Base-by-base conservation (phyloP, 139 green algal genomes). In the Chlamydomonas sp. region DNA sequence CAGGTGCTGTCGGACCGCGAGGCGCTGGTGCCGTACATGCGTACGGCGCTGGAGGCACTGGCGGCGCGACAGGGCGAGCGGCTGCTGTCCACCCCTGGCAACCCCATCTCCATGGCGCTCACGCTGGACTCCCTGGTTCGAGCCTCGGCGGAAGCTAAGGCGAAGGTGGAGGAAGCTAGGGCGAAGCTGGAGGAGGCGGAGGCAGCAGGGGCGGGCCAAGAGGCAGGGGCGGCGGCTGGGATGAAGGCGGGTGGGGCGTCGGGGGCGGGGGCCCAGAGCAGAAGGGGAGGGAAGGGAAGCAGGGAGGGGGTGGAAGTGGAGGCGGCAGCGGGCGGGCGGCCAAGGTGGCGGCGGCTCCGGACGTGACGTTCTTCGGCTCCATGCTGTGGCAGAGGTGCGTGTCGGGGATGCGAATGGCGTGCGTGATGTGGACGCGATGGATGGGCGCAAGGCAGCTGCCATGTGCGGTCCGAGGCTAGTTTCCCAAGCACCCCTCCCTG, bases 101-200 rank as follows among this genome's bases (percentile, higher is more conserved):
- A 99, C 91, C 95, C 96, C 2, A 99, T 99, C 79, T 98, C 96
- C 0, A 76, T 98, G 57, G 97, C 89, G 2, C 78, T 99, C 14
- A 97, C 95, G 0, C 90, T 99, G 7, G 85, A 93, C 83, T 76
- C 80, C 5, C 63, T 92, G 85, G 64, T 59, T 12, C 72, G 73
- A 0, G 85, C 80, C 0, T 12, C 85, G 0, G 60, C 77, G 1
- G 77, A 67, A 6, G 68, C 69, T 5, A 64, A 61, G 31, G n/a
- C 57, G n/a, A 18, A 12, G 59, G 66, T 4, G 31, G 80, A 12
- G 2, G 31, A 61, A 49, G 31, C 31, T 49, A 49, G 31, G 62
- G 79, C 67, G 31, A 20, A 63, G 31, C 68, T 10, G n/a, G n/a
- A 2, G 63, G n/a, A 63, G 15, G 79, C 20, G n/a, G 63, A 12